Evolutionary conservation across 2,329 filamentous ascomycete genomes (phyloP).

Genomic region (Aspergillus nomiae): DNA sequence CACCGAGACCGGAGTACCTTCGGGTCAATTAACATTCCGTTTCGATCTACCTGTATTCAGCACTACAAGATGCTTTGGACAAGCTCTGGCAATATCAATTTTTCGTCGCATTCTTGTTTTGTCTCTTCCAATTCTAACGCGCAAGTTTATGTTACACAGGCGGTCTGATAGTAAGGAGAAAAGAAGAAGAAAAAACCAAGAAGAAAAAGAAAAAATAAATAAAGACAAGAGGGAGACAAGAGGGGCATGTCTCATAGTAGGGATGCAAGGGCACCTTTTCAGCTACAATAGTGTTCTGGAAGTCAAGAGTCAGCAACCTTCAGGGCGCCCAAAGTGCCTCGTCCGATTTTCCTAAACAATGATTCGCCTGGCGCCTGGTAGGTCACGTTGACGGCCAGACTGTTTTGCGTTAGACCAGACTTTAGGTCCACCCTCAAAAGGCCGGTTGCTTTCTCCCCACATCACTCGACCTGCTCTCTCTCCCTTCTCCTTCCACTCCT

Average conservation of each 20-base stretch:
- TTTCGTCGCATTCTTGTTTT: neutral
- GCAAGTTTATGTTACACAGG: neutral
- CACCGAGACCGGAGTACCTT: neutral
- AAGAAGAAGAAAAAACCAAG: neutral
- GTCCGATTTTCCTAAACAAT: conserved; percentile 5
- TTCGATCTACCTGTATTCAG: neutral
- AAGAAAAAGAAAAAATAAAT: neutral
- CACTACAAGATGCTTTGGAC: neutral
- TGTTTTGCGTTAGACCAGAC: conserved; percentile 41
- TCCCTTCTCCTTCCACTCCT: conserved; percentile 22
- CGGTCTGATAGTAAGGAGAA: neutral
- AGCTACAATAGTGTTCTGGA: neutral
- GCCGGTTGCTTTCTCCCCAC: conserved; percentile 34
- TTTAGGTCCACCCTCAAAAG: conserved; percentile 45
- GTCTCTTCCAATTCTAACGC: neutral
- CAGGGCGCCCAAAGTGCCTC: conserved; percentile 2
- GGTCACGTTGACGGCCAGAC: conserved; percentile 42
- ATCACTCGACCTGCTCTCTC: conserved; percentile 31
- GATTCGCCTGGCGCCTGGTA: conserved; percentile 17
- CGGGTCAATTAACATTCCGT: neutral
- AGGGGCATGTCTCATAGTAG: neutral
- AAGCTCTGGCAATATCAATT: neutral
- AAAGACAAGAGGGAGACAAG: neutral
- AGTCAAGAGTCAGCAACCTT: neutral
- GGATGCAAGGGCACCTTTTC: conserved; percentile 9